Base-by-base conservation (phyloP, 1,284 basidiomycete genomes). In the Ganoderma lucidum region DNA sequence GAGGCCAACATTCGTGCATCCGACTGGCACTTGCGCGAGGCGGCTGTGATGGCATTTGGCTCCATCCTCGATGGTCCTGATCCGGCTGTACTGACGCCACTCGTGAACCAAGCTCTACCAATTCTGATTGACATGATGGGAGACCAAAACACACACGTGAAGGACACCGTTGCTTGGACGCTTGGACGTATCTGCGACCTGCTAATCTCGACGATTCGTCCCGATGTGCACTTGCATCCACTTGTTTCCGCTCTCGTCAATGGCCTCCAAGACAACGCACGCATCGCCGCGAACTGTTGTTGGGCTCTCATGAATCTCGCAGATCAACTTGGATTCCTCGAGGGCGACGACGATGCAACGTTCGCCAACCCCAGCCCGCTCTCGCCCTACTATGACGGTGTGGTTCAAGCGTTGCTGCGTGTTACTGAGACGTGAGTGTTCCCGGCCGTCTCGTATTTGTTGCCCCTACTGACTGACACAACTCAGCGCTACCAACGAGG, bases 101-200 rank as follows among this genome's bases (percentile, higher is more conserved):
- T 99, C 55, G 97, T 99, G 73, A 90, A 94, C 75, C 96, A 99
- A 81, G 97, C 98, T 2, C 87, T 99, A 8, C 95, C 96, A 19
- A 93, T 97, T 61, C 88, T 99, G 69, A 96, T 99, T 78, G 92
- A 92, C 77, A 98, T 99, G 96, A 96, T 99, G 91, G 87, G 85
- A 63, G 97, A 99, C 81, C 80, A 86, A 59, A 93, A 96, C 75
- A 69, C 90, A 3, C 93, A 96, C 71, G 98, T 99, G 75, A 96
- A 97, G 81, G 98, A 99, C 80, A 98, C 96, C 1, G 96, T 96
- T 23, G 97, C 98, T 1, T 99, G 98, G 97, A 99, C 98, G 0
- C 87, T 99, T 6, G 97, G 96, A 55, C 88, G 96, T 60, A 98
- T 99, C 75, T 97, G 96, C 77, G 97, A 99, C 79, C 84, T 96